These are phyloP conservation scores for Xylaria sp. DNA, from an alignment of 2,329 filamentous ascomycete species.

Conservation along the genomic window DNA sequence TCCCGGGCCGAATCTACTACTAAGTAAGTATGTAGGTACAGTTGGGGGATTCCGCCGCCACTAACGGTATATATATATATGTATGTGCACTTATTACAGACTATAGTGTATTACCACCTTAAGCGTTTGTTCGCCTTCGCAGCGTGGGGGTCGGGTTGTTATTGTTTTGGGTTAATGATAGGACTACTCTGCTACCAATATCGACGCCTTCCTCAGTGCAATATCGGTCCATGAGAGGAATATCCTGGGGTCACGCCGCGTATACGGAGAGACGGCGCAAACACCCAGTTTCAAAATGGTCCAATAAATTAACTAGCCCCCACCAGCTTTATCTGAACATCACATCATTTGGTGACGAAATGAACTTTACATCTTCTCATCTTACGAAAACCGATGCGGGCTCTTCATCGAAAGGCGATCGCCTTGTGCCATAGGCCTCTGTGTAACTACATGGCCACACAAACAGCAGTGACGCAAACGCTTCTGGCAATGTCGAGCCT, in stretches of 20 bases:
- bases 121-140: neutral
- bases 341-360: neutral
- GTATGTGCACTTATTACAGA: constrained; percentile 6
- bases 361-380: constrained; percentile 20
- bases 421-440: constrained; percentile 27
- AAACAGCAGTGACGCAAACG: constrained; percentile 31
- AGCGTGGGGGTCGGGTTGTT: constrained; percentile 23
- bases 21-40: constrained; percentile 13
- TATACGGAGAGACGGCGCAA: constrained; percentile 2
- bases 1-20: neutral
- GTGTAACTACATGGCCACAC: constrained; percentile 32
- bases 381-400: constrained; percentile 10
- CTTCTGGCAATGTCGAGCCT: constrained; percentile 31
- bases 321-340: neutral
- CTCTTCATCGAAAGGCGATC: constrained; percentile 5
- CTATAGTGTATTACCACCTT: neutral
- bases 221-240: constrained; percentile 1
- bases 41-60: constrained; percentile 5
- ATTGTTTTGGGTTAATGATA: neutral
- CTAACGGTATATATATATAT: constrained; percentile 6
- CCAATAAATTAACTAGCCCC: constrained; percentile 3
- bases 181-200: constrained; percentile 6
- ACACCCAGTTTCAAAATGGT: constrained; percentile 13
- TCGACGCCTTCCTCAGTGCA: constrained; percentile 7
- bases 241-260: constrained; percentile 8